These are phyloP conservation scores for Phyllosticta citriasiana DNA, from an alignment of 2,329 filamentous ascomycete genomes.

Conservation along the genomic window DNA sequence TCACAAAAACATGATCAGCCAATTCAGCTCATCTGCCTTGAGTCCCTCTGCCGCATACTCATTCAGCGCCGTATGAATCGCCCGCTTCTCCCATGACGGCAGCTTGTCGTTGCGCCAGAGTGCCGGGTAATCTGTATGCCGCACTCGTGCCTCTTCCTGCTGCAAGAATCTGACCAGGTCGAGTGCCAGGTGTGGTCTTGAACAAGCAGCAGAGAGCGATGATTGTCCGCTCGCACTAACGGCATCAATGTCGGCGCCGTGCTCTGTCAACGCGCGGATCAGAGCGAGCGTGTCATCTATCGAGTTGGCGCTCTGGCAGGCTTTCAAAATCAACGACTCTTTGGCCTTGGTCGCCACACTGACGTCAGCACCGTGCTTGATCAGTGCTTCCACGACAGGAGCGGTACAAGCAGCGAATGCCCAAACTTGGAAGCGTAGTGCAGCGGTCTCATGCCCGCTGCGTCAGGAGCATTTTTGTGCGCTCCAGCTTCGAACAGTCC, in stretches of 20 bases:
- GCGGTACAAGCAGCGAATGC: not conserved
- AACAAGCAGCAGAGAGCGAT: conserved; percentile 49
- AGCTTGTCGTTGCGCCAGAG: not conserved
- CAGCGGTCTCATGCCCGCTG: not conserved
- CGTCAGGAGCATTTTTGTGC: not conserved
- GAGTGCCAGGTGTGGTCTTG: conserved; percentile 31
- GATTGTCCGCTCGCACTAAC: conserved; percentile 31
- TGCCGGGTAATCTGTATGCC: not conserved
- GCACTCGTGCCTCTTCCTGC: conserved; percentile 22
- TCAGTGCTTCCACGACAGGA: conserved; percentile 20
- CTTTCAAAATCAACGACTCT: conserved; percentile 28
- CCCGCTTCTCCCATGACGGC: not conserved
- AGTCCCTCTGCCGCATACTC: not conserved
- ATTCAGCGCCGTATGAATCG: not conserved
- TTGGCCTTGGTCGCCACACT: conserved; percentile 27
- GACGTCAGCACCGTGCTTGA: conserved; percentile 23
- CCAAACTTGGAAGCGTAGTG: not conserved
- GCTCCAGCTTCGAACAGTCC: not conserved
- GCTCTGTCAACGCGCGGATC: not conserved
- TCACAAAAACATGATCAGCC: not conserved
- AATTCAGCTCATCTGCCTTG: not conserved
- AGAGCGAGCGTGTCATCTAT: not conserved
- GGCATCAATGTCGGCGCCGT: conserved; percentile 8
- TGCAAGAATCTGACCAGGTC: conserved; percentile 22
- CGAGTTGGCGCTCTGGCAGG: conserved; percentile 1